Conservation (phyloP, 495 filamentous ascomycete species). For the Pseudevernia furfuracea region DNA sequence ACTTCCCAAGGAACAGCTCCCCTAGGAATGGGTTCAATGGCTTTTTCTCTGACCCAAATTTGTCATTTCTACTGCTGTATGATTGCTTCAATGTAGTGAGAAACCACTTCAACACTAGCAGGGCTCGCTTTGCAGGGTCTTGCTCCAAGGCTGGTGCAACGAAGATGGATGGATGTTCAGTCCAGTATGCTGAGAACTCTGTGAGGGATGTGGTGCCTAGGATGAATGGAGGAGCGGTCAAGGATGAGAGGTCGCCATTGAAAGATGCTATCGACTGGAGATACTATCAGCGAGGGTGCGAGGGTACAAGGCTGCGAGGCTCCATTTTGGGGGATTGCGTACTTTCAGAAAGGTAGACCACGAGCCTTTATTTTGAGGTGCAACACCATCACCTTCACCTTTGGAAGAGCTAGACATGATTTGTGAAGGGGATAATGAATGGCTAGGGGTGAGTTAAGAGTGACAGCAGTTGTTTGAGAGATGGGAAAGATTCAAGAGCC, state of each 20-base stretch:
- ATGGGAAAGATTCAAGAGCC: neutral
- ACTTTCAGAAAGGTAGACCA: conserved; percentile 51
- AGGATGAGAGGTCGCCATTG: conserved; percentile 86
- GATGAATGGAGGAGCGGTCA: conserved; percentile 95
- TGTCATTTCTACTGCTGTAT: conserved; percentile 84
- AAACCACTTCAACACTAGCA: conserved; percentile 95
- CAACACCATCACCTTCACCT: conserved; percentile 25
- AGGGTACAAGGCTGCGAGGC: neutral
- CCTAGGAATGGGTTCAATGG: conserved; percentile 87
- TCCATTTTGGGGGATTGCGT: conserved; percentile 7
- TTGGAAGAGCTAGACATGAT: conserved; percentile 21
- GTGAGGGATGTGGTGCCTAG: conserved; percentile 83
- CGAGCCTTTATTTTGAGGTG: conserved; percentile 36
- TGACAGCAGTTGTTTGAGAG: neutral
- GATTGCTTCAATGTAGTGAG: conserved; percentile 91
- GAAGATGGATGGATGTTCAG: conserved; percentile 83
- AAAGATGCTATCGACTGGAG: conserved; percentile 85
- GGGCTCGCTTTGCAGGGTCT: conserved; percentile 73
- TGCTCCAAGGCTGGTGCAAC: conserved; percentile 74
- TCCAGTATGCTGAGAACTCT: conserved; percentile 96
- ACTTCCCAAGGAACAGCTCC: conserved; percentile 83
- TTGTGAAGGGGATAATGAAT: neutral
- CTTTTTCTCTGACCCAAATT: conserved; percentile 93
- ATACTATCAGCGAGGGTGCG: conserved; percentile 7
- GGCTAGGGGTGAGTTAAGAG: neutral